Evolutionary conservation across 2,329 filamentous ascomycete genomes (phyloP).

Genomic region (Tolypocladium album): DNA sequence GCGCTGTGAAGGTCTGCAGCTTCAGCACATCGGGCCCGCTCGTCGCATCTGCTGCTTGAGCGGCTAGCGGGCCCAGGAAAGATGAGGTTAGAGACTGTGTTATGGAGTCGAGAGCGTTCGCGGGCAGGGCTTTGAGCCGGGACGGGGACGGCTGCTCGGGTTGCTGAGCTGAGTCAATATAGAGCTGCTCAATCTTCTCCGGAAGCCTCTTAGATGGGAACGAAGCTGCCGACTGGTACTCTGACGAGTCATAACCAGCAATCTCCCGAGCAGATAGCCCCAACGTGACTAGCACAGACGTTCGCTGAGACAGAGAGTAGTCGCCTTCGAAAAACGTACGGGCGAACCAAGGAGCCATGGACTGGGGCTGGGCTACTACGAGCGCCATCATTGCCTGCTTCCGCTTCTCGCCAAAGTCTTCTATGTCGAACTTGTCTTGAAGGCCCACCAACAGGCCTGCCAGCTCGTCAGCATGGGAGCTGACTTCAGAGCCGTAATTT

Average conservation of each 20-base stretch:
- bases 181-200: conserved; percentile 60
- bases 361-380: conserved; percentile 61
- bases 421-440: conserved; percentile 75
- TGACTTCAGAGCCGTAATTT: conserved; percentile 78
- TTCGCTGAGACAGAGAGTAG: conserved; percentile 77
- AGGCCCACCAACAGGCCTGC: conserved; percentile 67
- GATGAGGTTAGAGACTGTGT: conserved; percentile 55
- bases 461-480: conserved; percentile 72
- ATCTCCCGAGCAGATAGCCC: conserved; percentile 77
- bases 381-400: conserved; percentile 76
- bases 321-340: conserved; percentile 85
- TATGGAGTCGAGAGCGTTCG: conserved; percentile 56
- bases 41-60: conserved; percentile 66
- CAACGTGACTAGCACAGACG: conserved; percentile 69
- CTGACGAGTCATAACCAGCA: conserved; percentile 58
- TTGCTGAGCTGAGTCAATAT: conserved; percentile 29
- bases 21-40: conserved; percentile 80
- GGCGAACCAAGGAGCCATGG: conserved; percentile 76
- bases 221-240: conserved; percentile 34
- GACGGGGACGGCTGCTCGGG: conserved; percentile 15
- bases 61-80: conserved; percentile 74
- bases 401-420: conserved; percentile 63
- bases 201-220: conserved; percentile 81
- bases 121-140: conserved; percentile 38
- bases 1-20: conserved; percentile 74